Conservation (phyloP, 345 rosid species). For the Raphanus sativus region DNA sequence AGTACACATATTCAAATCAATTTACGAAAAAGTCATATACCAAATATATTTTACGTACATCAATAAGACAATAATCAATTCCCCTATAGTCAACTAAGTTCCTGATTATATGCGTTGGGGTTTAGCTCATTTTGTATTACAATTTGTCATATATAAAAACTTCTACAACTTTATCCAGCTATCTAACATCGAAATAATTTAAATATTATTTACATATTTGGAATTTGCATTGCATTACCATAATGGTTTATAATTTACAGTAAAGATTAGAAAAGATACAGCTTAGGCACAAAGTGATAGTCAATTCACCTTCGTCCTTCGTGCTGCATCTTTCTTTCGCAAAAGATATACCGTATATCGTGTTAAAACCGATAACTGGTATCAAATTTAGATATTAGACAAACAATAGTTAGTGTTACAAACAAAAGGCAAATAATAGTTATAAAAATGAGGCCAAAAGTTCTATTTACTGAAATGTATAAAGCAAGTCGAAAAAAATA, state of each 20-base stretch:
- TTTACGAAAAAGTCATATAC: slow-evolving; percentile 22
- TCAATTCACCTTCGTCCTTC: neutral
- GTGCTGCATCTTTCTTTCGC: neutral
- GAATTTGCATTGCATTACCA: neutral
- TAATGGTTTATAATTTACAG: neutral
- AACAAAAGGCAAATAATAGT: neutral
- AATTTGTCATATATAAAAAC: slow-evolving; percentile 17
- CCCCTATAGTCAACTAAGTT: slow-evolving; percentile 24
- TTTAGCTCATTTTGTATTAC: slow-evolving; percentile 20
- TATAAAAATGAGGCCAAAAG: neutral
- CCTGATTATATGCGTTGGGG: slow-evolving; percentile 8
- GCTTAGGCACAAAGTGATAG: neutral
- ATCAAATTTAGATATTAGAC: neutral
- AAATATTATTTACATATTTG: neutral
- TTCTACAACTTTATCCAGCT: neutral
- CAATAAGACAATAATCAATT: slow-evolving; percentile 27
- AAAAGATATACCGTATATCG: neutral
- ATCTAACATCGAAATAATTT: neutral
- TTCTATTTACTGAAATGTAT: neutral
- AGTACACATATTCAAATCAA: neutral
- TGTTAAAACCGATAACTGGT: neutral
- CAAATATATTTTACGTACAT: neutral
- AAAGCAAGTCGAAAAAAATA: too few species aligned
- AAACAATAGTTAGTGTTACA: neutral
- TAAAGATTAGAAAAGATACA: neutral